Percentiles rank a stretch among this genome's conserved stretches.
Conservation (phyloP, 2,329 filamentous ascomycete genomes). For the Trichoderma sp. region DNA sequence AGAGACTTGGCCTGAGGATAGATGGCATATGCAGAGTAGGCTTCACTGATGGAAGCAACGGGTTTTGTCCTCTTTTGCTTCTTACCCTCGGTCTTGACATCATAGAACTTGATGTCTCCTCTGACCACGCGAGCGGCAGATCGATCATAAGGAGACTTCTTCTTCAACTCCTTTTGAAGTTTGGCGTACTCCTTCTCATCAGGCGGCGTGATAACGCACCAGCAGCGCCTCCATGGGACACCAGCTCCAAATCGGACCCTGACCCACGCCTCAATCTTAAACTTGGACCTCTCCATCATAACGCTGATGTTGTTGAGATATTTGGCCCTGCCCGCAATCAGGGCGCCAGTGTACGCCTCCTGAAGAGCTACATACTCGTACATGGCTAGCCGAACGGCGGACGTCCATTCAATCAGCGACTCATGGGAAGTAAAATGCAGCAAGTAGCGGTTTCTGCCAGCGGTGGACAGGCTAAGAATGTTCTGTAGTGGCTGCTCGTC, state of each 20-base stretch:
- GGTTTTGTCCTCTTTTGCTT: constrained; percentile 89
- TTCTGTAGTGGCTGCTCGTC: constrained; percentile 85
- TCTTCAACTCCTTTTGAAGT: constrained; percentile 79
- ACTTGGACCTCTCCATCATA: constrained; percentile 79
- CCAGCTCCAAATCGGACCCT: constrained; percentile 93
- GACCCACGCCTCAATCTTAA: constrained; percentile 88
- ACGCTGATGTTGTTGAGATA: constrained; percentile 82
- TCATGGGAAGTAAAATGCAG: constrained; percentile 95
- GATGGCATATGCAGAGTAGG: constrained; percentile 90
- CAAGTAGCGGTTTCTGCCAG: constrained; percentile 91
- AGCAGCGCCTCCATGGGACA: constrained; percentile 93
- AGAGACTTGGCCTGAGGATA: constrained; percentile 93
- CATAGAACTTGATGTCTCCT: constrained; percentile 94
- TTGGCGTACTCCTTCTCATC: constrained; percentile 91
- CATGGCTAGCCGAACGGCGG: constrained; percentile 89
- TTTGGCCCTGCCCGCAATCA: constrained; percentile 94
- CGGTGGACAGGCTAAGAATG: constrained; percentile 92
- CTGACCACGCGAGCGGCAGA: constrained; percentile 67
- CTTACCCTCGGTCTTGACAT: constrained; percentile 70
- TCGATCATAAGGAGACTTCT: constrained; percentile 80
- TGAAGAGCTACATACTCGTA: constrained; percentile 91
- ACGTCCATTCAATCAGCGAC: constrained; percentile 93
- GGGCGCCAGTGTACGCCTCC: constrained; percentile 92
- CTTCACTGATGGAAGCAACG: constrained; percentile 88
- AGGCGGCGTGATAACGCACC: constrained; percentile 91